Conservation (phyloP, 1,284 basidiomycete species). For the Meira nashicola region DNA sequence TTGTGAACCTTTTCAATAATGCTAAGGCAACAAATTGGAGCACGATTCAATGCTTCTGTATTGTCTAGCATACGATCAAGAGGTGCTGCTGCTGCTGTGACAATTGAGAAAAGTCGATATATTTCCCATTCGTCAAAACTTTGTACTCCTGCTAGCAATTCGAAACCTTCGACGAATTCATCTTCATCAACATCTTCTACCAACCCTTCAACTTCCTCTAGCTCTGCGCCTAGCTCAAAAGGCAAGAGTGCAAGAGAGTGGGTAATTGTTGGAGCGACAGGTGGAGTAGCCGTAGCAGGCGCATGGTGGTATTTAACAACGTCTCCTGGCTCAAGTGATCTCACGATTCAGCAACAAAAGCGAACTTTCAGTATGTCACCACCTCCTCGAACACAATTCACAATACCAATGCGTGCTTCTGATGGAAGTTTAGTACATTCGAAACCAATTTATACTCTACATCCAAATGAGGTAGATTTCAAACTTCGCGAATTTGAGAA, state of each 20-base stretch:
- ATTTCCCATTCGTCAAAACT: too few relatives aligned
- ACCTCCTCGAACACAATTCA: conserved; percentile 29
- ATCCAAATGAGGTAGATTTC: conserved; percentile 40
- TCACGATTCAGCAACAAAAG: conserved; percentile 16
- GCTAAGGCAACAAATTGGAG: too few relatives aligned
- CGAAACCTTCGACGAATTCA: too few relatives aligned
- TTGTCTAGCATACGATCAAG: too few relatives aligned
- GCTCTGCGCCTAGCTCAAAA: not conserved
- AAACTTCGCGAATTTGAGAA: conserved; percentile 42
- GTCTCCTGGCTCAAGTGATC: not conserved
- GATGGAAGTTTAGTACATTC: conserved; percentile 21
- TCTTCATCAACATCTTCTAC: too few relatives aligned
- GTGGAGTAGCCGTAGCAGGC: conserved; percentile 44
- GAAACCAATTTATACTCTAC: conserved; percentile 45
- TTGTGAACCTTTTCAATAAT: too few relatives aligned
- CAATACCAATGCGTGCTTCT: conserved; percentile 32
- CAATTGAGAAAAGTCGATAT: too few relatives aligned
- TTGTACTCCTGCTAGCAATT: too few relatives aligned
- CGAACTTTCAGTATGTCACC: conserved; percentile 20
- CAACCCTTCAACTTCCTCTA: too few relatives aligned
- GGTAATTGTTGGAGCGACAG: conserved; percentile 47
- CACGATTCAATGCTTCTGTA: too few relatives aligned
- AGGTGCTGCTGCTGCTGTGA: too few relatives aligned
- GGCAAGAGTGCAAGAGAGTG: conserved; percentile 28
- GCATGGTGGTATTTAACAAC: conserved; percentile 36